phyloP scores from a whole-genome alignment of 2,329 filamentous ascomycete genomes.

The Thielaviopsis euricoi region DNA sequence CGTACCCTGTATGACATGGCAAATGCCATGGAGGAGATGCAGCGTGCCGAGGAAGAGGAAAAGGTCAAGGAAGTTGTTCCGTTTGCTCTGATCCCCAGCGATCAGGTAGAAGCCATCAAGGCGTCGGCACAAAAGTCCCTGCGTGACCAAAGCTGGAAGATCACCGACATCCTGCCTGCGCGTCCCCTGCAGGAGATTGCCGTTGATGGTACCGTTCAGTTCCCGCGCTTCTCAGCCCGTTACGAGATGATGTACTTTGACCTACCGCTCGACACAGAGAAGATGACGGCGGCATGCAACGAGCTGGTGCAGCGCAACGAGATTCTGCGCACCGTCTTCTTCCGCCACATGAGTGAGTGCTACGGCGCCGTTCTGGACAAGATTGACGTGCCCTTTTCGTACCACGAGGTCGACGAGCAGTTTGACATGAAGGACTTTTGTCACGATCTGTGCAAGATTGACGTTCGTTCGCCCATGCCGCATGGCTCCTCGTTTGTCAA shows the following conservation, averaged over 20 bases:
- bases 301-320: constrained; percentile 44
- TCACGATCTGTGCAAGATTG: constrained; percentile 35
- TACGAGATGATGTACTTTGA: constrained; percentile 51
- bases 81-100: constrained; percentile 26
- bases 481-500: constrained; percentile 44
- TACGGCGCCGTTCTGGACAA: constrained; percentile 42
- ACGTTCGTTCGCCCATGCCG: constrained; percentile 37
- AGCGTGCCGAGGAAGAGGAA: constrained; percentile 10
- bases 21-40: constrained; percentile 26
- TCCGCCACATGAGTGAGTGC: constrained; percentile 29
- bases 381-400: constrained; percentile 32
- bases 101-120: constrained; percentile 18
- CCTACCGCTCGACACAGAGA: constrained; percentile 28
- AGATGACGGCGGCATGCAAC: constrained; percentile 32
- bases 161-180: constrained; percentile 40
- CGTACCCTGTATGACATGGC: constrained; percentile 36
- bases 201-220: constrained; percentile 37
- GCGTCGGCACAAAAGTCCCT: constrained; percentile 34
- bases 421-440: constrained; percentile 32
- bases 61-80: constrained; percentile 20
- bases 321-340: constrained; percentile 49
- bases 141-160: constrained; percentile 30
- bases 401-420: constrained; percentile 32
- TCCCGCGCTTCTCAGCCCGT: constrained; percentile 43
- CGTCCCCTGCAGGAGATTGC: constrained; percentile 43